Evolutionary conservation across 352 stramenopile genomes (phyloP).

Genomic region (Phytopythium boreale): DNA sequence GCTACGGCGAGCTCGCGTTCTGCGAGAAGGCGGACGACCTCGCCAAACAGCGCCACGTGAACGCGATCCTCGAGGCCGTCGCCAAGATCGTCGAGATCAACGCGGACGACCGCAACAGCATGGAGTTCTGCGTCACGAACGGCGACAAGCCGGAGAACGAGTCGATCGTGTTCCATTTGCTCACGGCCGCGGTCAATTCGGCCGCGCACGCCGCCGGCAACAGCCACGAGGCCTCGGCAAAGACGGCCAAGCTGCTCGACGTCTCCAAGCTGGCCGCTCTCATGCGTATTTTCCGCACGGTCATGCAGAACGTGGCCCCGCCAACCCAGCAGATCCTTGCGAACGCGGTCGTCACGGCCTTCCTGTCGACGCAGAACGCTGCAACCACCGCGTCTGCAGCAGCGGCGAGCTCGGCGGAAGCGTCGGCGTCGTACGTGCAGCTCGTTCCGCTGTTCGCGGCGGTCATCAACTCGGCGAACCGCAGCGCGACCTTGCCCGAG

Average conservation of each 20-base stretch:
- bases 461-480: conserved; percentile 75
- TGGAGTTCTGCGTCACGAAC: conserved; percentile 70
- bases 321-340: conserved; percentile 60
- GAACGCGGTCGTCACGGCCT: conserved; percentile 53
- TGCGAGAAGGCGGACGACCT: conserved; percentile 24
- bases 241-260: conserved; percentile 23
- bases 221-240: conserved; percentile 2
- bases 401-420: not conserved
- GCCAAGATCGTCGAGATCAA: conserved; percentile 83
- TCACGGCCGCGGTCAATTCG: conserved; percentile 59
- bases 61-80: conserved; percentile 62
- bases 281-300: conserved; percentile 59
- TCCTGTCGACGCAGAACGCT: conserved; percentile 44
- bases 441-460: conserved; percentile 74
- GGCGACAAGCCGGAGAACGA: conserved; percentile 18
- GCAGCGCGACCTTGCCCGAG: conserved; percentile 51
- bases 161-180: conserved; percentile 65
- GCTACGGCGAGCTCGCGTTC: conserved; percentile 24
- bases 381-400: conserved; percentile 15
- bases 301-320: conserved; percentile 75
- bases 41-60: conserved; percentile 32
- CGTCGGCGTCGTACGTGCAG: conserved; percentile 43
- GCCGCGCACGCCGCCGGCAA: conserved; percentile 33
- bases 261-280: conserved; percentile 44
- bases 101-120: conserved; percentile 59